Conservation (phyloP, 805 yeast species). For the Candida patagonica region DNA sequence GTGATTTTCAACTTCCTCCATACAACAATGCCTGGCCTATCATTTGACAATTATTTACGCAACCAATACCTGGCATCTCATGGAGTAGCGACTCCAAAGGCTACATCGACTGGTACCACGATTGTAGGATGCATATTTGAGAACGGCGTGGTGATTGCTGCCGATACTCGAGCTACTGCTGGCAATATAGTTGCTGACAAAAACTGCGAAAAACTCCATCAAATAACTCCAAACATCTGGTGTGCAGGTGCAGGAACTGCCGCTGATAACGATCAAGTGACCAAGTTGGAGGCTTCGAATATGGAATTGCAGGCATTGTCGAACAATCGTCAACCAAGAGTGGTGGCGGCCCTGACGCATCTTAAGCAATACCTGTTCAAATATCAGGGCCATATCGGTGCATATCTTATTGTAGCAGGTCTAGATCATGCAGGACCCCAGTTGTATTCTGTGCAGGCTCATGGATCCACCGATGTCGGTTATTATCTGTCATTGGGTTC, state of each 20-base stretch:
- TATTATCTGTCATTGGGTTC: conserved; percentile 89
- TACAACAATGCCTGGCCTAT: conserved; percentile 78
- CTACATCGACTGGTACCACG: conserved; percentile 98
- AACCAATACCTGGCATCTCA: conserved; percentile 62
- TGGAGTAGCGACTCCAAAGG: conserved; percentile 73
- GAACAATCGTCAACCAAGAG: conserved; percentile 82
- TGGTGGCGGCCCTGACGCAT: conserved; percentile 85
- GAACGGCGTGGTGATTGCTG: conserved; percentile 95
- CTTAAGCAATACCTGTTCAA: conserved; percentile 92
- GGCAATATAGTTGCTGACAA: conserved; percentile 97
- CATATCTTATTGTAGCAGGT: conserved; percentile 96
- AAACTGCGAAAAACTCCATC: conserved; percentile 91
- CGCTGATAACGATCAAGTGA: conserved; percentile 97
- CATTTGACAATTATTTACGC: conserved; percentile 90
- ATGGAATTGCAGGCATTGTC: conserved; percentile 82
- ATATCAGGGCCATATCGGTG: conserved; percentile 96
- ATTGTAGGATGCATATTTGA: conserved; percentile 92
- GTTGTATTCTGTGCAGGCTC: conserved; percentile 89
- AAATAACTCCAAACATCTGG: conserved; percentile 88
- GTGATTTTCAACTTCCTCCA: too few relatives aligned
- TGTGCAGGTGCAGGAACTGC: conserved; percentile 99
- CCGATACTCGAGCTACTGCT: conserved; percentile 96
- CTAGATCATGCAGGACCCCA: conserved; percentile 95
- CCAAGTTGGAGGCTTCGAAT: conserved; percentile 84
- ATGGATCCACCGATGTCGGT: conserved; percentile 96